A percentile compares a stretch with the other conserved stretches of the same genome.
These are phyloP conservation scores for Blastosporella zonata DNA, from an alignment of 1,284 basidiomycete genomes.

Conservation along the genomic window DNA sequence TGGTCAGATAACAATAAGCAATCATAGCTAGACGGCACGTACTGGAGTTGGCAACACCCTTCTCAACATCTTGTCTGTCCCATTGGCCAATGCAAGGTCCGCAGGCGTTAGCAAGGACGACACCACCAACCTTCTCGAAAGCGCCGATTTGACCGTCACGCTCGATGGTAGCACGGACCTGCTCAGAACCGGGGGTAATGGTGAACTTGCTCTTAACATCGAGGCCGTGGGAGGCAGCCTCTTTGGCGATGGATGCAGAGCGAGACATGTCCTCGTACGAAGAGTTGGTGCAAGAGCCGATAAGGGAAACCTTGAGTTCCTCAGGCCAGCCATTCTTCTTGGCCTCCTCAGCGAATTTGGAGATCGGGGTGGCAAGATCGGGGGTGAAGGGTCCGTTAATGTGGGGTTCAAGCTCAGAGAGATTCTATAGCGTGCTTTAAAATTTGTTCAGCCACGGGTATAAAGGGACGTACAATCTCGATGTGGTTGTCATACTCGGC, in stretches of 20 bases:
- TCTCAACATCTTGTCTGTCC: constrained; percentile 96
- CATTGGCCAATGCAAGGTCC: constrained; percentile 99
- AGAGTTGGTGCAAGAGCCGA: constrained; percentile 99
- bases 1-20: background rate
- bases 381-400: constrained; percentile 99
- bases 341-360: constrained; percentile 89
- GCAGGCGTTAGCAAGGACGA: constrained; percentile 98
- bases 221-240: constrained; percentile 87
- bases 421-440: constrained; percentile 54
- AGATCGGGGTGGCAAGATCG: constrained; percentile 93
- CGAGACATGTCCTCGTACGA: constrained; percentile 99
- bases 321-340: constrained; percentile 97
- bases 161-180: constrained; percentile 95
- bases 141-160: constrained; percentile 92
- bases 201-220: constrained; percentile 93
- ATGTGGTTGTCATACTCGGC: constrained; percentile 95
- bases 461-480: constrained; percentile 68
- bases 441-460: background rate
- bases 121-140: constrained; percentile 86
- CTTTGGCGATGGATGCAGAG: constrained; percentile 89
- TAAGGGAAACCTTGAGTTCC: constrained; percentile 96
- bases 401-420: constrained; percentile 96
- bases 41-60: constrained; percentile 96
- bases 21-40: constrained; percentile 25
- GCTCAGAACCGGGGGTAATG: constrained; percentile 97